Percentiles rank a stretch among this genome's conserved stretches.
phyloP scores from a whole-genome alignment of 179 eudicot genomes.

The Patellifolia procumbens region DNA sequence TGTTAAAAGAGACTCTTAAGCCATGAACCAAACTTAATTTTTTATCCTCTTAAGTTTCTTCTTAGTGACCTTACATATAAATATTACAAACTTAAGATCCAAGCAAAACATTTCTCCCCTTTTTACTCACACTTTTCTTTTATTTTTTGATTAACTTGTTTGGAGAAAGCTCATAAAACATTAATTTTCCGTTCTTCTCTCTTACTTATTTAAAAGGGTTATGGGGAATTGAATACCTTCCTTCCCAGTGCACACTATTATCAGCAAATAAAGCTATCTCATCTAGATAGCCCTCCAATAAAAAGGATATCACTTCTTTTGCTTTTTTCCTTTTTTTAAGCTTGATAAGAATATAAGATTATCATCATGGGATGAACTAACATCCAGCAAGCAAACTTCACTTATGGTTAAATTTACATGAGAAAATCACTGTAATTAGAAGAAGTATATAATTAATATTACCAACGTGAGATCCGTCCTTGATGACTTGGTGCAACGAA shows the following conservation, averaged over 20 bases:
- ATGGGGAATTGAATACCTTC: conserved; percentile 47
- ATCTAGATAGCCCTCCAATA: too few species aligned
- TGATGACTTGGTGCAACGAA: conserved; percentile 59
- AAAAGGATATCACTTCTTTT: conserved; percentile 1
- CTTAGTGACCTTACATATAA: not conserved
- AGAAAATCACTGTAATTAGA: not conserved
- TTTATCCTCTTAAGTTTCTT: not conserved
- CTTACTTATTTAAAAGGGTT: conserved; percentile 34
- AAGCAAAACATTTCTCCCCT: conserved; percentile 39
- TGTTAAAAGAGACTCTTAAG: conserved; percentile 31
- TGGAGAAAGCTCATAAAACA: conserved; percentile 25
- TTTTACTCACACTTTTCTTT: conserved; percentile 17
- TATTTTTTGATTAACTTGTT: conserved; percentile 21
- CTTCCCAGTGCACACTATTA: conserved; percentile 37
- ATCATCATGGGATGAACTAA: not conserved
- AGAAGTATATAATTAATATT: not conserved
- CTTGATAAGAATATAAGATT: not conserved
- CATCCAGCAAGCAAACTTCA: not conserved
- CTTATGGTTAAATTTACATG: not conserved
- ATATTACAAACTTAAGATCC: conserved; percentile 45
- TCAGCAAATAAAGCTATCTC: conserved; percentile 24
- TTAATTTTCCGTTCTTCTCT: conserved; percentile 27
- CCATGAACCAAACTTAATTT: not conserved
- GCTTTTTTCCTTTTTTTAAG: conserved; percentile 5
- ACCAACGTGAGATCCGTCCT: too few species aligned